phyloP scores from a whole-genome alignment of 805 yeast genomes.

The Metschnikowia koreensis region DNA sequence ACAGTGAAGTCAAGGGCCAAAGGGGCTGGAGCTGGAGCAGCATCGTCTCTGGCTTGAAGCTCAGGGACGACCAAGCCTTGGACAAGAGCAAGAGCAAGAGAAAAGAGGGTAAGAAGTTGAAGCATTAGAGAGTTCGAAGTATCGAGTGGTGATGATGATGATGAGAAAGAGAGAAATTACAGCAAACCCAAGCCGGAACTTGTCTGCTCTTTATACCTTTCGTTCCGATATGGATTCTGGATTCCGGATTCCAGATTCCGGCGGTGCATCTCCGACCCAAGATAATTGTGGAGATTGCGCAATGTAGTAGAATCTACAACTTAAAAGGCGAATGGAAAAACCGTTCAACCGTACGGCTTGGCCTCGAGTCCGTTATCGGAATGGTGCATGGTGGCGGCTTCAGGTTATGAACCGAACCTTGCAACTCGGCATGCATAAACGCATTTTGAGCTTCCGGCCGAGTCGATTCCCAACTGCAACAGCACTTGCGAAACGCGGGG shows the following conservation, averaged over 20 bases:
- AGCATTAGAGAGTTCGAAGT: background rate
- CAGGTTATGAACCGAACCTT: background rate
- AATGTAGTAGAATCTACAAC: background rate
- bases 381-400: background rate
- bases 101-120: conserved; percentile 7
- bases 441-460: background rate
- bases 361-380: background rate
- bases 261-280: background rate
- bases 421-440: background rate
- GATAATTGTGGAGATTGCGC: background rate
- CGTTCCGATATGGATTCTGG: background rate
- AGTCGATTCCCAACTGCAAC: background rate
- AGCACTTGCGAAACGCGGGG: background rate
- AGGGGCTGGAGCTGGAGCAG: conserved; percentile 9
- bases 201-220: background rate
- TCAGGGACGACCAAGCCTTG: conserved; percentile 9
- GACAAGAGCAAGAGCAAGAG: conserved; percentile 9
- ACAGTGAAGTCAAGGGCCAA: conserved; percentile 15
- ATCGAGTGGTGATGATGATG: background rate
- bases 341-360: background rate
- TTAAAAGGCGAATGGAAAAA: no score
- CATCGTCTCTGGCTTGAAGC: conserved; percentile 1
- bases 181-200: background rate
- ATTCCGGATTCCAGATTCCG: background rate
- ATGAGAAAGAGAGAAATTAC: background rate